These are phyloP conservation scores for Ophiostoma ulmi DNA, from an alignment of 2,329 filamentous ascomycete species.

Conservation along the genomic window DNA sequence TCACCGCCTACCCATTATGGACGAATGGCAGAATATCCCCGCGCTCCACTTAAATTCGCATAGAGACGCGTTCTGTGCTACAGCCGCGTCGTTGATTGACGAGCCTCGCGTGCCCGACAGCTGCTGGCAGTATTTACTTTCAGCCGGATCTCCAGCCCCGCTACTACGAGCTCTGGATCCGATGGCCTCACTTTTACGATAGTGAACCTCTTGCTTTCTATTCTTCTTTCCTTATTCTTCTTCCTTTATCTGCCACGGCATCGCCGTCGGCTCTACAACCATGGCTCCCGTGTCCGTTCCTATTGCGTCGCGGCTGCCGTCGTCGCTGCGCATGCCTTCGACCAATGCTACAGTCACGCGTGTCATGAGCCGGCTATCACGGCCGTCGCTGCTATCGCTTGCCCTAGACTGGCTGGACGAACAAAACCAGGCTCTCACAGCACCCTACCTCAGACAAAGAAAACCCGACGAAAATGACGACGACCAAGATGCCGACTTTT, in stretches of 20 bases:
- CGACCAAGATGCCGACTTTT: conserved; percentile 52
- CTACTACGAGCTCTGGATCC: background rate
- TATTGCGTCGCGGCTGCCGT: conserved; percentile 65
- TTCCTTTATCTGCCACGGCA: background rate
- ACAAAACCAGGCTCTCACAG: conserved; percentile 54
- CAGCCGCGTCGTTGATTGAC: conserved; percentile 9
- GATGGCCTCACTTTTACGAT: background rate
- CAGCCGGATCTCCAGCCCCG: background rate
- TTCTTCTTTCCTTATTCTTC: too few species aligned
- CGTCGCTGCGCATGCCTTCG: conserved; percentile 62
- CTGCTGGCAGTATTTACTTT: background rate
- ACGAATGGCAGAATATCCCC: background rate
- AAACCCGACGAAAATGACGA: conserved; percentile 47
- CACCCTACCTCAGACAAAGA: conserved; percentile 48
- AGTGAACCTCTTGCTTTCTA: background rate
- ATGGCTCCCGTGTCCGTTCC: conserved; percentile 62
- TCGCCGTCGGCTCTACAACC: background rate
- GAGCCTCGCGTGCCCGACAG: background rate
- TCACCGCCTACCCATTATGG: conserved; percentile 16
- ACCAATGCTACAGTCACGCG: conserved; percentile 61
- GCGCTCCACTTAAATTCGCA: conserved; percentile 16
- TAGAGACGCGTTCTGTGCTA: conserved; percentile 12
- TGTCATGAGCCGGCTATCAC: conserved; percentile 63
- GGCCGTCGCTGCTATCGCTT: conserved; percentile 65
- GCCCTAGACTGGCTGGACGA: conserved; percentile 73